Percentiles rank a stretch among this genome's conserved stretches.
Evolutionary conservation across 2,329 filamentous ascomycete genomes (phyloP).

Genomic region (Talaromyces pinophilus): DNA sequence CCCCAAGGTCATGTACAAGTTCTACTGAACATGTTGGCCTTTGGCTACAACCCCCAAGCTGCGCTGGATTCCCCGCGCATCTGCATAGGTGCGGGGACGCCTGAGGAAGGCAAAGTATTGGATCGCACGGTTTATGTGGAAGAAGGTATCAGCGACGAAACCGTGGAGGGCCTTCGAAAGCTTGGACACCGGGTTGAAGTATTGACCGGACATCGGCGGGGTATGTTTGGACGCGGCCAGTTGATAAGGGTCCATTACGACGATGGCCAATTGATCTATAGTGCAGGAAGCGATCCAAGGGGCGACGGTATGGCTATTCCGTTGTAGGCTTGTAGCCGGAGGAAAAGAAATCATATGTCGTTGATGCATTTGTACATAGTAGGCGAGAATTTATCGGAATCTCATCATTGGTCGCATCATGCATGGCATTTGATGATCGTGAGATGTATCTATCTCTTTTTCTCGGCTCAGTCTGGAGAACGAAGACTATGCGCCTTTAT

Average conservation of each 20-base stretch:
- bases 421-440: constrained; percentile 13
- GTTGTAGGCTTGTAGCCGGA: constrained; percentile 29
- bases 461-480: neutral
- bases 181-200: constrained; percentile 75
- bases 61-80: constrained; percentile 90
- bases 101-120: constrained; percentile 58
- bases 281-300: constrained; percentile 82
- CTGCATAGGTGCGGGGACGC: constrained; percentile 76
- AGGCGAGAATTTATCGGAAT: neutral
- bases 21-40: constrained; percentile 82
- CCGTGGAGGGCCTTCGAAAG: constrained; percentile 64
- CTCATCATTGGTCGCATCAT: constrained; percentile 3
- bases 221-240: constrained; percentile 82
- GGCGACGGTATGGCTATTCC: constrained; percentile 76
- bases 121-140: constrained; percentile 74
- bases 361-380: neutral
- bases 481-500: neutral
- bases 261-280: constrained; percentile 74
- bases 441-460: neutral
- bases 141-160: constrained; percentile 72
- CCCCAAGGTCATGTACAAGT: constrained; percentile 96
- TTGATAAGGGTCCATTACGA: constrained; percentile 78
- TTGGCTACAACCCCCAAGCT: constrained; percentile 78
- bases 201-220: constrained; percentile 64
- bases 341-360: neutral